phyloP scores from a whole-genome alignment of 805 yeast species.

The Wickerhamomyces ciferrii region DNA sequence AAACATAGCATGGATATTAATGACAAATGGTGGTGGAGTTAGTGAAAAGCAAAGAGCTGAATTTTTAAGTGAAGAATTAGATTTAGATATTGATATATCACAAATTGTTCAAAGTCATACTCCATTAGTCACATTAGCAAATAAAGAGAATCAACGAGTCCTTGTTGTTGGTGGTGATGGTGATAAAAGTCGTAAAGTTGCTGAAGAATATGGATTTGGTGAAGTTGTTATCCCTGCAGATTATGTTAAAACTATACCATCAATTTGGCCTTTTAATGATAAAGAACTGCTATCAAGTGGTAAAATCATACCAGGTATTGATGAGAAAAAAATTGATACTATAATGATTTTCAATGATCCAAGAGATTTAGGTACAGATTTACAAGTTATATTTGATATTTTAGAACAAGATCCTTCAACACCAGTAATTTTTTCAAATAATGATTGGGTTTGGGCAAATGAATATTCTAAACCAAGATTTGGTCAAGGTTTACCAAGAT shows the following conservation, averaged over 20 bases:
- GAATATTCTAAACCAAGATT: conserved; percentile 73
- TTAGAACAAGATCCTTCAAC: conserved; percentile 59
- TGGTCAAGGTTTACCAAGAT: conserved; percentile 87
- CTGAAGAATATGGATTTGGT: conserved; percentile 69
- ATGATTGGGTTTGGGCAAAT: conserved; percentile 86
- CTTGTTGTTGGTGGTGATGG: conserved; percentile 81
- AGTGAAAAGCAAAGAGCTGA: conserved; percentile 57
- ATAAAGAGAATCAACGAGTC: conserved; percentile 49
- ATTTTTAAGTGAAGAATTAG: conserved; percentile 41
- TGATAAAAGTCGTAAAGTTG: conserved; percentile 67
- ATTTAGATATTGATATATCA: conserved; percentile 19
- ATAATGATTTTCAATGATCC: conserved; percentile 85
- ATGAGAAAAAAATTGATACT: conserved; percentile 43
- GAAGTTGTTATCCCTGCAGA: conserved; percentile 74
- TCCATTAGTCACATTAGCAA: conserved; percentile 62
- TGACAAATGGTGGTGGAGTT: conserved; percentile 90
- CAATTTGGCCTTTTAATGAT: conserved; percentile 71
- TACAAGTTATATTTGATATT: conserved; percentile 71
- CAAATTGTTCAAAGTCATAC: conserved; percentile 88
- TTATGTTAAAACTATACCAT: conserved; percentile 59
- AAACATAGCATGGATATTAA: conserved; percentile 69
- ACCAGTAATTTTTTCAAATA: conserved; percentile 76
- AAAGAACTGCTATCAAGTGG: conserved; percentile 38
- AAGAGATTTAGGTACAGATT: conserved; percentile 80
- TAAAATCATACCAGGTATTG: conserved; percentile 11